Evolutionary conservation across 2,329 filamentous ascomycete genomes (phyloP), one percentile per base, ranked within the genome.

Genomic region (Acephala macrosclerotiorum): DNA sequence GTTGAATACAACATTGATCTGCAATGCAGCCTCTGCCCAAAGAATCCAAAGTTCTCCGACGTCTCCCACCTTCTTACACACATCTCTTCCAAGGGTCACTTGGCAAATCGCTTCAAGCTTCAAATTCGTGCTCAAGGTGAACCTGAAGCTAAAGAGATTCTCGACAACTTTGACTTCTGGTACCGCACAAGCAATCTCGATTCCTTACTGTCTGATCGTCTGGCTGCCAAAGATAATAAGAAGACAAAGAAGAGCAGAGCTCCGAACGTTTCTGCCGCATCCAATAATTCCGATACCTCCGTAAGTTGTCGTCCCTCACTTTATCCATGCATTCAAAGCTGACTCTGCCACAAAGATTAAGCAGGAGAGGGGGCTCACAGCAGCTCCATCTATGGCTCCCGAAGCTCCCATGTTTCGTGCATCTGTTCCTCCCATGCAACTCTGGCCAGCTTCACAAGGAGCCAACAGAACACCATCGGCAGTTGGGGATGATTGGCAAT

Each of bases 1-100:
- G 63, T 72, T 42, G 55, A 68, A 55, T 59, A 61, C 29, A 63
- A 57, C 57, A 89, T 94, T 66, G 88, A 91, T 64, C 87, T 97
- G 58, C 81, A 88, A 72, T 98, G 95, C 86, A 89, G 85, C 74
- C 90, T 97, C 71, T 98, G 95, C 77, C 90, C 91, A 40, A 92
- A 90, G 71, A 86, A 85, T 67, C 92, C 93, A 45, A 86, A 80
- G 35, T 97, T 97, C 80, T 97, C 93, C 63, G 95, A 98, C 78
- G 84, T 94, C 53, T 97, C 94, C 38, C 95, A 97, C 78, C 83
- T 97, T 42, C 87, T 98, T 75, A 98, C 95, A 14, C 95, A 98
- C 76, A 88, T 97, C 68, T 89, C 91, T 66, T 97, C 94, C 70
- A 97, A 97, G 77, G 91, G 91, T n/a, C 95, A 98, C 77, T 82